Conservation (phyloP, 1,139 yeast genomes). For the Saccharomyces hybrid region DNA sequence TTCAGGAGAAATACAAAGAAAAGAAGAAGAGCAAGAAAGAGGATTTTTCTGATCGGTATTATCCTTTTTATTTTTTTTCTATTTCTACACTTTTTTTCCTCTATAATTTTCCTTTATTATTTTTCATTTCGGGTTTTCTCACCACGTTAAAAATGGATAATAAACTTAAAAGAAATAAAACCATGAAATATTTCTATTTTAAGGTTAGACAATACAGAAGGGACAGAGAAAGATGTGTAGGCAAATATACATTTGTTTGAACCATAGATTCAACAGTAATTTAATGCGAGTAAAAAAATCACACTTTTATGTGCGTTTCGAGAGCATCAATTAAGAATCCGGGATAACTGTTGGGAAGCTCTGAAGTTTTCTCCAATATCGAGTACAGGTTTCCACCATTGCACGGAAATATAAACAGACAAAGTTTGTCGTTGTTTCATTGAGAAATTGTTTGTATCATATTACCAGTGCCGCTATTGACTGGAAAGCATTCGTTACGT, state of each 20-base stretch:
- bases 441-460: neutral
- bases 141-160: neutral
- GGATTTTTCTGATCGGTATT: neutral
- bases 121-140: neutral
- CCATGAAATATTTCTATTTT: neutral
- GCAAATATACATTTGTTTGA: neutral
- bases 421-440: neutral
- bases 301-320: neutral
- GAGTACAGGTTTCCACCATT: neutral
- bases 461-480: neutral
- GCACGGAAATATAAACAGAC: neutral
- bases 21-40: neutral
- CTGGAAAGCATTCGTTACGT: neutral
- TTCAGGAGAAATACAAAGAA: neutral
- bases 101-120: conserved; percentile 1
- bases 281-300: neutral
- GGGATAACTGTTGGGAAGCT: neutral
- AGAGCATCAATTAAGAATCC: neutral
- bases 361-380: neutral
- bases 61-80: conserved; percentile 1
- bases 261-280: neutral
- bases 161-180: neutral
- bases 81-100: conserved; percentile 1
- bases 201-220: neutral
- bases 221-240: neutral